These are phyloP conservation scores for Anthostomella pinea DNA, from an alignment of 2,329 filamentous ascomycete species.

Conservation along the genomic window DNA sequence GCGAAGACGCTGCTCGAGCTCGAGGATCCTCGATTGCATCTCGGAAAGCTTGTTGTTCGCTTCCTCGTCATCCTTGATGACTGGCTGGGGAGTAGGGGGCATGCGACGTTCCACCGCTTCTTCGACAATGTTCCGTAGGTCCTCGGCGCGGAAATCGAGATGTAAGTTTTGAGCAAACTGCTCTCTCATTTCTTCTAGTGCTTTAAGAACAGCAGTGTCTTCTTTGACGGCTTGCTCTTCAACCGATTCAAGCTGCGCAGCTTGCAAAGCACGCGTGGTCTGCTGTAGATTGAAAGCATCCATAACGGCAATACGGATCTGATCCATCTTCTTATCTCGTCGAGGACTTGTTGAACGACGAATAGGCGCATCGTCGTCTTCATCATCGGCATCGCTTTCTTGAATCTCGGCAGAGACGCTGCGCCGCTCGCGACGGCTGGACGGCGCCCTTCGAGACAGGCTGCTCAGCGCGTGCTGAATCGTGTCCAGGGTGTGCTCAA, in stretches of 20 bases:
- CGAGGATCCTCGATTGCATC: slow-evolving; percentile 55
- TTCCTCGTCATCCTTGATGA: slow-evolving; percentile 47
- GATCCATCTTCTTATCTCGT: slow-evolving; percentile 76
- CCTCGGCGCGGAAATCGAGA: slow-evolving; percentile 45
- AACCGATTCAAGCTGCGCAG: slow-evolving; percentile 25
- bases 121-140: slow-evolving; percentile 62
- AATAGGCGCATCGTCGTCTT: slow-evolving; percentile 69
- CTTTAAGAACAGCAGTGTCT: slow-evolving; percentile 59
- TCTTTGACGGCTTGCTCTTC: slow-evolving; percentile 31
- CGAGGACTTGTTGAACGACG: slow-evolving; percentile 74
- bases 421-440: slow-evolving; percentile 57
- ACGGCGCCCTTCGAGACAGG: slow-evolving; percentile 53
- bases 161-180: slow-evolving; percentile 46
- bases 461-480: slow-evolving; percentile 69
- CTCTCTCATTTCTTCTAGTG: slow-evolving; percentile 61
- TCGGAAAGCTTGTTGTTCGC: slow-evolving; percentile 54
- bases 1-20: slow-evolving; percentile 28
- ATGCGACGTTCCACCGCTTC: slow-evolving; percentile 59
- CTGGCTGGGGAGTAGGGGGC: slow-evolving; percentile 45
- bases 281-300: slow-evolving; percentile 68
- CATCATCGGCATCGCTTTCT: slow-evolving; percentile 91
- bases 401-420: slow-evolving; percentile 67
- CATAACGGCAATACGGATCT: slow-evolving; percentile 69
- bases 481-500: slow-evolving; percentile 73
- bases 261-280: slow-evolving; percentile 35